A percentile compares a stretch with the other conserved stretches of the same genome.
phyloP scores from a whole-genome alignment of 2,329 filamentous ascomycete species.

The Penicillium expansum region DNA sequence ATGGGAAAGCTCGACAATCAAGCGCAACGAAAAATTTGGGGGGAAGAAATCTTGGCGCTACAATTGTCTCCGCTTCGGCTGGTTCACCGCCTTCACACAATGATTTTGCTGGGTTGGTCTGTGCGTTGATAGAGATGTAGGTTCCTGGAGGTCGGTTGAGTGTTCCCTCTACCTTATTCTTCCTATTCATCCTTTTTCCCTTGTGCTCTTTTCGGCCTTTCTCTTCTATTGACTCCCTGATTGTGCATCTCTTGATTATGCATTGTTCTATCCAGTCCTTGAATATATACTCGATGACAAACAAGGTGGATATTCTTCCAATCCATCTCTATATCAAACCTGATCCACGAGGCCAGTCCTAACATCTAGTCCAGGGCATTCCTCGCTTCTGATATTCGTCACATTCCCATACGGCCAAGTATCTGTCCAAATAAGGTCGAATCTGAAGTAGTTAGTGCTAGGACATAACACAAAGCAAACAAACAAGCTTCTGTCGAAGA shows the following conservation, averaged over 20 bases:
- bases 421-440: constrained; percentile 32
- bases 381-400: constrained; percentile 25
- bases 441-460: constrained; percentile 19
- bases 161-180: neutral
- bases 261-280: neutral
- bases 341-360: constrained; percentile 18
- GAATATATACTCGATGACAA: neutral
- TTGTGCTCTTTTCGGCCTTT: neutral
- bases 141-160: neutral
- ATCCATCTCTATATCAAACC: constrained; percentile 11
- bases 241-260: neutral
- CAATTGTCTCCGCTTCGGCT: constrained; percentile 33
- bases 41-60: constrained; percentile 40
- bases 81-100: constrained; percentile 24
- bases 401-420: constrained; percentile 30
- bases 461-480: neutral
- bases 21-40: constrained; percentile 40
- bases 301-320: neutral
- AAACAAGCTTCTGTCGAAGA: neutral
- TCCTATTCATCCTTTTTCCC: neutral
- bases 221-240: neutral
- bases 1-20: constrained; percentile 22
- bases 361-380: constrained; percentile 27
- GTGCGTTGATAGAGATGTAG: neutral
- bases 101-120: constrained; percentile 7